Conservation (phyloP, 1,139 yeast genomes). For the Suhomyces kunorum region DNA sequence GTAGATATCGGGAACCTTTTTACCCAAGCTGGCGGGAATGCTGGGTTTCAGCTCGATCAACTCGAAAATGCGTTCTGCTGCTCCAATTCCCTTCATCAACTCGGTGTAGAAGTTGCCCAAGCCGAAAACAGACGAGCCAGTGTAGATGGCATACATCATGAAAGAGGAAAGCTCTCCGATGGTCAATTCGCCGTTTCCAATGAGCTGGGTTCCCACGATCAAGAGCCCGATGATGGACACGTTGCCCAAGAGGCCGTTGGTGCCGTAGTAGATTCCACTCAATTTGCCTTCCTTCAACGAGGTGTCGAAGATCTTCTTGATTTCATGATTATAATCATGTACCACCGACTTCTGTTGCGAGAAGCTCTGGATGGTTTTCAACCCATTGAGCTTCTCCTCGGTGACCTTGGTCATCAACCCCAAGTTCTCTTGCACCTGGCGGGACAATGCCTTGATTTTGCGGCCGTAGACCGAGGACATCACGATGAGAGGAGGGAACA, state of each 20-base stretch:
- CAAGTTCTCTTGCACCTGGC: constrained; percentile 78
- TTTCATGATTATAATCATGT: constrained; percentile 58
- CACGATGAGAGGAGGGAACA: constrained; percentile 78
- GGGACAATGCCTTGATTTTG: constrained; percentile 70
- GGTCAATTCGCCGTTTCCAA: constrained; percentile 67
- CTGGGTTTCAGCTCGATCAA: constrained; percentile 72
- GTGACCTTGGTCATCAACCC: constrained; percentile 87
- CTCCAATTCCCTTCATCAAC: constrained; percentile 95
- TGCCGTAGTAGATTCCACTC: constrained; percentile 73
- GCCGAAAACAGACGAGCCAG: constrained; percentile 89
- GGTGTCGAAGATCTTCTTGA: constrained; percentile 69
- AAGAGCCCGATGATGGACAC: constrained; percentile 73
- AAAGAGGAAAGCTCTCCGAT: constrained; percentile 91
- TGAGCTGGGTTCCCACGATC: constrained; percentile 79
- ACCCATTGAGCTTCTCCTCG: constrained; percentile 86
- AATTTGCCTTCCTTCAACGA: constrained; percentile 81
- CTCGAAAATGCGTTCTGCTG: constrained; percentile 90
- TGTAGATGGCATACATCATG: constrained; percentile 90
- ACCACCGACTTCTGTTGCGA: constrained; percentile 70
- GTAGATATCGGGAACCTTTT: constrained; percentile 31
- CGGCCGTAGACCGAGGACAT: constrained; percentile 82
- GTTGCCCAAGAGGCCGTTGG: constrained; percentile 82
- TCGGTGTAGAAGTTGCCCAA: constrained; percentile 89
- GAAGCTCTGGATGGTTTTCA: constrained; percentile 84
- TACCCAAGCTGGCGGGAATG: constrained; percentile 66